Conservation (phyloP, 2,329 filamentous ascomycete genomes). For the Ophiocordyceps unilateralis region DNA sequence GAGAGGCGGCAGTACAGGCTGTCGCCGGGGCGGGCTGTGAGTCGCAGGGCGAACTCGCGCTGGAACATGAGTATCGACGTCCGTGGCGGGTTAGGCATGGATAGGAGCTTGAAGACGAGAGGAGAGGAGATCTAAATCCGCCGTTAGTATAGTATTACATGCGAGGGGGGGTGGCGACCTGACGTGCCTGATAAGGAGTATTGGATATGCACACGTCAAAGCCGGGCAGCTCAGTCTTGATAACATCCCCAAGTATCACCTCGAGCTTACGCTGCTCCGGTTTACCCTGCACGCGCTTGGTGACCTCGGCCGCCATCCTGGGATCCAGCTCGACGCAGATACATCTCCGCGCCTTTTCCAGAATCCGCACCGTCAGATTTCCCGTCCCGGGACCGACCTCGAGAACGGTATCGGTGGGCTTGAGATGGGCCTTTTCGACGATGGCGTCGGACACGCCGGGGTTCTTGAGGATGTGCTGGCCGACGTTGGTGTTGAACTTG, state of each 20-base stretch:
- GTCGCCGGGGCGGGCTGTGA: slow-evolving; percentile 78
- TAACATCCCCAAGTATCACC: slow-evolving; percentile 69
- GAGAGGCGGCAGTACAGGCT: slow-evolving; percentile 78
- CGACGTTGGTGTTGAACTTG: slow-evolving; percentile 88
- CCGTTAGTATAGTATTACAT: background rate
- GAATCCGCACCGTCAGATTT: slow-evolving; percentile 75
- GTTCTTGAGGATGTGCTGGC: slow-evolving; percentile 84
- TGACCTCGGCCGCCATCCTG: slow-evolving; percentile 89
- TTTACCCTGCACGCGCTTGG: slow-evolving; percentile 82
- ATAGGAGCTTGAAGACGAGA: slow-evolving; percentile 77
- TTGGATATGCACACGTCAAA: slow-evolving; percentile 72
- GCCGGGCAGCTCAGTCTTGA: slow-evolving; percentile 62
- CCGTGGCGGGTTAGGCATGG: slow-evolving; percentile 64
- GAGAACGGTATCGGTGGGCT: slow-evolving; percentile 77
- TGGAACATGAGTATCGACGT: slow-evolving; percentile 91
- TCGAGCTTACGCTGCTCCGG: slow-evolving; percentile 72
- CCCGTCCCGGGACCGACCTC: slow-evolving; percentile 86
- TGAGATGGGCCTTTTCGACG: slow-evolving; percentile 61
- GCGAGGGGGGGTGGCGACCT: background rate
- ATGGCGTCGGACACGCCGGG: slow-evolving; percentile 65
- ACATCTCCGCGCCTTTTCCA: slow-evolving; percentile 67
- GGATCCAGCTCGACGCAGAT: slow-evolving; percentile 89
- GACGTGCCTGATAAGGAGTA: slow-evolving; percentile 41
- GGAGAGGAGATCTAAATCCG: slow-evolving; percentile 63
- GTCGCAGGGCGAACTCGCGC: slow-evolving; percentile 78